Conservation (phyloP, 140 eudicot species). For the Oenanthe javanica region DNA sequence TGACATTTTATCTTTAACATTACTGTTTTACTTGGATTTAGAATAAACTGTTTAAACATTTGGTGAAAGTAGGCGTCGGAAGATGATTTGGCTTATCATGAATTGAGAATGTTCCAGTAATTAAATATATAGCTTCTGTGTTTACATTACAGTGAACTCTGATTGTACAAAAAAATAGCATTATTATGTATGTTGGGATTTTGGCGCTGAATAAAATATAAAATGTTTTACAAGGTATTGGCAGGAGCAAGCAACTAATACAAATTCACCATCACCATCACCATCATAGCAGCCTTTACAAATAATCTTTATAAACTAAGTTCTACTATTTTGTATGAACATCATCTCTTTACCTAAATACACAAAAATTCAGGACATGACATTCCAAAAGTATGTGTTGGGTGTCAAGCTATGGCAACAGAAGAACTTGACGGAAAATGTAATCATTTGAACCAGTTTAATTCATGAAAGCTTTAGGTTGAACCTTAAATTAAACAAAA, state of each 20-base stretch:
- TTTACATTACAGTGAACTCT: too few species aligned
- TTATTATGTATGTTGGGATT: too few species aligned
- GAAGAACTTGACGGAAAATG: conserved; percentile 1
- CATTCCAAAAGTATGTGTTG: not conserved
- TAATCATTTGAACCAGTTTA: not conserved
- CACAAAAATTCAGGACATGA: not conserved
- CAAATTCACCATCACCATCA: too few species aligned
- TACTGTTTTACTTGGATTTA: not conserved
- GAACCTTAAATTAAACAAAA: conserved; percentile 9
- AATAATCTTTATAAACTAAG: not conserved
- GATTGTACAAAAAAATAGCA: too few species aligned
- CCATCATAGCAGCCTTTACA: not conserved
- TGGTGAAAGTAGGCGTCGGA: not conserved
- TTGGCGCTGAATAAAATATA: too few species aligned
- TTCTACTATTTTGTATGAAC: not conserved
- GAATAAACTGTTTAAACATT: not conserved
- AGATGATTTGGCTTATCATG: not conserved
- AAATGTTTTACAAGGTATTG: too few species aligned
- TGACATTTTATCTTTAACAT: not conserved
- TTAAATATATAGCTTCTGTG: too few species aligned
- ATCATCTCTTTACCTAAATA: not conserved
- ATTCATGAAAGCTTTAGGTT: conserved; percentile 6
- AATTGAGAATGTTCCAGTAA: too few species aligned
- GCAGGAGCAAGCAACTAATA: too few species aligned
- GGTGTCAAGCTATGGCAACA: not conserved